Conservation (phyloP, 2,329 filamentous ascomycete species). For the Didymella glomerata region DNA sequence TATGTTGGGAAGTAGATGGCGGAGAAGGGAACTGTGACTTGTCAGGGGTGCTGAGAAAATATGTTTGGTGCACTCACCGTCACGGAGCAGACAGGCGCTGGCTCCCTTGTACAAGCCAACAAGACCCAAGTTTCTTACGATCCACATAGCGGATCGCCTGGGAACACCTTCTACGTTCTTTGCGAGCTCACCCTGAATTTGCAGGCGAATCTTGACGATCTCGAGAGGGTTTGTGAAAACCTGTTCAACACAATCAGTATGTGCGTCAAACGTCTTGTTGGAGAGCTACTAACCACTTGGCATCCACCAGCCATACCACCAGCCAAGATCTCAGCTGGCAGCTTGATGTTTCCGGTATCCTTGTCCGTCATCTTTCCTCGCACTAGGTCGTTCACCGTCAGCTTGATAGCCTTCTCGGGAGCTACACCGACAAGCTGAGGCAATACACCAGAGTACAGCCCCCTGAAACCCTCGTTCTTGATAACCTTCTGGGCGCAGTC, state of each 20-base stretch:
- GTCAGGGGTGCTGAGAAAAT: constrained; percentile 20
- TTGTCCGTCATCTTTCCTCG: constrained; percentile 77
- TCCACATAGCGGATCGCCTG: constrained; percentile 96
- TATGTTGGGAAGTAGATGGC: constrained; percentile 99
- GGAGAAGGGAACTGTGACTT: constrained; percentile 80
- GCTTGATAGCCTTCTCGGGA: constrained; percentile 99
- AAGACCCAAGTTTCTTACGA: constrained; percentile 92
- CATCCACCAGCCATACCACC: constrained; percentile 91
- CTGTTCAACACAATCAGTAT: constrained; percentile 54
- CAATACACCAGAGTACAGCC: constrained; percentile 92
- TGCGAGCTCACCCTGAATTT: constrained; percentile 94
- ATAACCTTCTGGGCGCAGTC: constrained; percentile 95
- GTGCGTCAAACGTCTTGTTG: neutral
- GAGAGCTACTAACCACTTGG: constrained; percentile 78
- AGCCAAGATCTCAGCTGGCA: constrained; percentile 78
- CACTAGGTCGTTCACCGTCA: constrained; percentile 96
- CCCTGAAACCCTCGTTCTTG: constrained; percentile 86
- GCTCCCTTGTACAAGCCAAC: constrained; percentile 97
- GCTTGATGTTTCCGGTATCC: constrained; percentile 75
- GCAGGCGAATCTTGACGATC: constrained; percentile 98
- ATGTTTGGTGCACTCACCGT: constrained; percentile 56
- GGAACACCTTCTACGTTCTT: constrained; percentile 84
- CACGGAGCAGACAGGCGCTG: constrained; percentile 89
- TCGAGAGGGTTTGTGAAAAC: constrained; percentile 98
- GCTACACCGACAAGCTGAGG: constrained; percentile 97